phyloP scores from a whole-genome alignment of 495 filamentous ascomycete genomes.

The Aspergillus sparsus region DNA sequence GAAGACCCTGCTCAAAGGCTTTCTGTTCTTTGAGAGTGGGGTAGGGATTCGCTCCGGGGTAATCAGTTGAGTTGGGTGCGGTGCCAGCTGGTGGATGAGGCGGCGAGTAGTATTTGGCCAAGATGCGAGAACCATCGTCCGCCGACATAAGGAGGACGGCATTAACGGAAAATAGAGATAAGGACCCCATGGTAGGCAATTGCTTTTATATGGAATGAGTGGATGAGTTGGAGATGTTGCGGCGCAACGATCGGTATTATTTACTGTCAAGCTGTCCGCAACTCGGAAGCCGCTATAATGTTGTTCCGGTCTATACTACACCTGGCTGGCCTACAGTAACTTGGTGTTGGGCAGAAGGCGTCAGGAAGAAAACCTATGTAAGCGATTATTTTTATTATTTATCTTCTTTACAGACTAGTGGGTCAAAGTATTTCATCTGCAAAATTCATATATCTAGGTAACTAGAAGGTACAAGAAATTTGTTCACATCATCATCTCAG shows the following conservation, averaged over 20 bases:
- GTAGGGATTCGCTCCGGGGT: constrained; percentile 76
- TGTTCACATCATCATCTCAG: constrained; percentile 2
- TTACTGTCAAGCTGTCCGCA: constrained; percentile 45
- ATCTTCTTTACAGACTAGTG: no score
- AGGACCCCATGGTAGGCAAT: constrained; percentile 44
- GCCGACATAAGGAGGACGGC: constrained; percentile 88
- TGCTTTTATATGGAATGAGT: constrained; percentile 9
- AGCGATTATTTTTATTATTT: no score
- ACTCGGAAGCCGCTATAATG: constrained; percentile 37
- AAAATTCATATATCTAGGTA: background rate
- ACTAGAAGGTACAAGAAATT: constrained; percentile 6
- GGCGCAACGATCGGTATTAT: constrained; percentile 21
- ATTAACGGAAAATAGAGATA: constrained; percentile 90
- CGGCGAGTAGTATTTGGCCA: constrained; percentile 91
- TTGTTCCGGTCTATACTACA: constrained; percentile 38
- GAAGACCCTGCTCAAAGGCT: constrained; percentile 90
- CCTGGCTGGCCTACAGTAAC: background rate
- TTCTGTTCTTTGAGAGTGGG: constrained; percentile 89
- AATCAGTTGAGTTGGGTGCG: constrained; percentile 52
- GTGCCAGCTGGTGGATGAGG: constrained; percentile 70
- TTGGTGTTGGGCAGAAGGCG: no score
- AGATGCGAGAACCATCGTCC: constrained; percentile 86
- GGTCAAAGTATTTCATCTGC: no score
- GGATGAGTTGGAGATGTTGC: constrained; percentile 12
- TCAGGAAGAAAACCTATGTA: no score